Percentiles rank a stretch among this genome's conserved stretches.
These are phyloP conservation scores for Fusarium coicis DNA, from an alignment of 2,329 filamentous ascomycete species.

Conservation along the genomic window DNA sequence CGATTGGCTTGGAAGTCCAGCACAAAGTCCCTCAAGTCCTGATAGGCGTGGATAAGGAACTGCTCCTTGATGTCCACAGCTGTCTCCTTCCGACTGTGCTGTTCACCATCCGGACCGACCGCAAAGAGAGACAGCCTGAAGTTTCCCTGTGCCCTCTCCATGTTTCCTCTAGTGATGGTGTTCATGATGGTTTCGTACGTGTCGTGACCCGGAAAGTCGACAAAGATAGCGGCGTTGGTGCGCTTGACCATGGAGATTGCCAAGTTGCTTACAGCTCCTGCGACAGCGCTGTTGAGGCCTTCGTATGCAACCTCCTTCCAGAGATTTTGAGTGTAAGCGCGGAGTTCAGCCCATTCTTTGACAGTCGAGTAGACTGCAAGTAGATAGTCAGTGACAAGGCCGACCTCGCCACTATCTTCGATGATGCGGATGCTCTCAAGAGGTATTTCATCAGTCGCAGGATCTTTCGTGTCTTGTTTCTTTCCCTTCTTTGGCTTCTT, in stretches of 20 bases:
- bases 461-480: slow-evolving; percentile 28
- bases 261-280: slow-evolving; percentile 54
- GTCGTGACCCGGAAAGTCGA: slow-evolving; percentile 58
- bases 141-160: slow-evolving; percentile 40
- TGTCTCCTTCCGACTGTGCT: not conserved
- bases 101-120: not conserved
- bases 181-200: slow-evolving; percentile 56
- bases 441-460: slow-evolving; percentile 51
- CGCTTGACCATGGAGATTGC: slow-evolving; percentile 55
- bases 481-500: slow-evolving; percentile 35
- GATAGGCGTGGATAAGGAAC: slow-evolving; percentile 55
- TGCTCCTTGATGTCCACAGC: slow-evolving; percentile 56
- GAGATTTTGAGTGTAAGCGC: slow-evolving; percentile 52
- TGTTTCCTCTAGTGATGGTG: slow-evolving; percentile 52
- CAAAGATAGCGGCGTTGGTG: slow-evolving; percentile 52
- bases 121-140: not conserved
- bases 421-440: slow-evolving; percentile 58
- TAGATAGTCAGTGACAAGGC: slow-evolving; percentile 54
- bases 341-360: slow-evolving; percentile 52
- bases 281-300: slow-evolving; percentile 58
- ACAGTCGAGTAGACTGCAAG: slow-evolving; percentile 55
- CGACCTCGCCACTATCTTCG: slow-evolving; percentile 47
- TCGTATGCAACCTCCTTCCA: slow-evolving; percentile 59
- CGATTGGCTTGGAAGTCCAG: slow-evolving; percentile 57
- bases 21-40: slow-evolving; percentile 57